Evolutionary conservation across 345 rosid genomes (phyloP), one percentile per base, ranked within the genome.

Genomic region (Cochlearia excelsa): DNA sequence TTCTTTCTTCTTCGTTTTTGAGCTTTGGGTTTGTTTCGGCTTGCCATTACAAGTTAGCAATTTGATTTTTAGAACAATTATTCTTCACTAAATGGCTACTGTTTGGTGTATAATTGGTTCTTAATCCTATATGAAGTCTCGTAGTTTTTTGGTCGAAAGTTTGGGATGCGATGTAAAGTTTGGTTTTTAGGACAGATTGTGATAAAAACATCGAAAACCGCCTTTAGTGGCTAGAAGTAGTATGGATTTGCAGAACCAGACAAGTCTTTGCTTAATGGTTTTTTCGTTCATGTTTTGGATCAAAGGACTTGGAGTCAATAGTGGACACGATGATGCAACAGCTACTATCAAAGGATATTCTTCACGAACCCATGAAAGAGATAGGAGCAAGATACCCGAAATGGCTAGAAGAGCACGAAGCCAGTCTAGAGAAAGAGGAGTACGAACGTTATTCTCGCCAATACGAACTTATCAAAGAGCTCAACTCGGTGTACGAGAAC

Each of bases 321-420:
- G 86, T 94, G 64, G 92, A 94, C 77, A 90, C 87, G 46, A 93
- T 93, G 97, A 93, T 93, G 99, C 96, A 90, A 57, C 99, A 93
- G 65, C 88, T 93, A 71, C 68, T 93, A 66, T 93, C 97, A 0
- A 84, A 93, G 80, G 97, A 93, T 57, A 90, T 87, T 61, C 97
- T 90, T 64, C 80, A 90, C 10, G 97, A 90, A 57, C 99, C 99
- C 4, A 93, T 16, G 23, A 16, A 16, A 16, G 23, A 16, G 23
- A 16, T 16, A 16, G 23, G 23, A 16, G 23, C 23, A 16, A 16
- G 23, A 16, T 16, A 16, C 23, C 23, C 23, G 23, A 16, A 16
- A 16, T 16, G 23, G 23, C 72, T 93, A 74, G 80, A 87, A 71
- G 99, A 87, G 64, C 88, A 93, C 69, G 59, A 79, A 73, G 67